Evolutionary conservation across 1,139 yeast species (phyloP).

Genomic region (Saccharomycopsis crataegensis): DNA sequence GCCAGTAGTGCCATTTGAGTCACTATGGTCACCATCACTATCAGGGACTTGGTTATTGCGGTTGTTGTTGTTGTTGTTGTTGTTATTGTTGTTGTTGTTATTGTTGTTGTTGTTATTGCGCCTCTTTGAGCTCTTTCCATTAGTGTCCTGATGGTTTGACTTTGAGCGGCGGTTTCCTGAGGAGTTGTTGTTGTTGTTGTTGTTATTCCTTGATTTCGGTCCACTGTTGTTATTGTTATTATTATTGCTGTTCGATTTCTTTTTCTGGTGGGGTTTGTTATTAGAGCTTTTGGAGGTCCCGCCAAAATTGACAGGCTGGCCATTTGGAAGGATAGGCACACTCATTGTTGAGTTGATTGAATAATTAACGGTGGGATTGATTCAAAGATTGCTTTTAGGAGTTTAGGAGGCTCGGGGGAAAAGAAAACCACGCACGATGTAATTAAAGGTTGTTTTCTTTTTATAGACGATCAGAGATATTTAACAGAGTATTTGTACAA

Average conservation of each 20-base stretch:
- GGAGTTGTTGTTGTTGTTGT: not conserved
- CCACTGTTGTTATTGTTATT: not conserved
- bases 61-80: not conserved
- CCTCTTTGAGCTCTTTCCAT: not conserved
- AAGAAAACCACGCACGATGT: too few species aligned
- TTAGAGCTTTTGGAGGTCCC: conserved; percentile 1
- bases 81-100: not conserved
- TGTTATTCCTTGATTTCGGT: not conserved
- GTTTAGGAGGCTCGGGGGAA: too few species aligned
- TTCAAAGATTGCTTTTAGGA: not conserved
- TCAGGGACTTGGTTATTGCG: not conserved
- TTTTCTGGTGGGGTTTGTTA: not conserved
- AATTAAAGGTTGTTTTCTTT: too few species aligned
- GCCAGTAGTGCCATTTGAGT: not conserved
- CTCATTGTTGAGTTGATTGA: not conserved
- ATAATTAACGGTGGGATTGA: not conserved
- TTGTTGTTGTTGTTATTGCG: not conserved
- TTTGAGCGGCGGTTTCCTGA: not conserved
- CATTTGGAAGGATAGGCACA: conserved; percentile 17
- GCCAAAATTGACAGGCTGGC: conserved; percentile 19
- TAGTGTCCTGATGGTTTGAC: not conserved
- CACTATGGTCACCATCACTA: not conserved
- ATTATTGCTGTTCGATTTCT: not conserved
- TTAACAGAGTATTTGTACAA: too few species aligned
- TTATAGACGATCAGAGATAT: too few species aligned